phyloP scores from a whole-genome alignment of 495 filamentous ascomycete genomes.

The Daldinia childiae region DNA sequence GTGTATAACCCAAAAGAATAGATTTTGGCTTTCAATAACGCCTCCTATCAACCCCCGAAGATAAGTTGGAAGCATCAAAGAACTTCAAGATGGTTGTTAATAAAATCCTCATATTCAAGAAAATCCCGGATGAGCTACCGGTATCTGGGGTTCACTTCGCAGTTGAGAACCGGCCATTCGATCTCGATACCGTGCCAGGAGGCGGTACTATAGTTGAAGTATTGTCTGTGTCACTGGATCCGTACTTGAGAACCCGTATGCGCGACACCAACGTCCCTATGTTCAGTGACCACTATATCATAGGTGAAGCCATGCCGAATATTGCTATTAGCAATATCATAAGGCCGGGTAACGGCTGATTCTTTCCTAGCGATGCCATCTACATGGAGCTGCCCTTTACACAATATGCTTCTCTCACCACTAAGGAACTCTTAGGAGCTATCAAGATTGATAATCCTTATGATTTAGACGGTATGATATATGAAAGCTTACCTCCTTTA shows the following conservation, averaged over 20 bases:
- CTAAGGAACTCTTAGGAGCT: neutral
- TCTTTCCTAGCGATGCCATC: too few species aligned
- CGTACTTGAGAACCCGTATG: slow-evolving; percentile 76
- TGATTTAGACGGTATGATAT: slow-evolving; percentile 57
- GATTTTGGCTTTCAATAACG: too few species aligned
- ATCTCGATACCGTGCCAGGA: slow-evolving; percentile 64
- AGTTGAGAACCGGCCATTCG: slow-evolving; percentile 68
- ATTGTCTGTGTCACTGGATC: slow-evolving; percentile 78
- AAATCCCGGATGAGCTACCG: slow-evolving; percentile 69
- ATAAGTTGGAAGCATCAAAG: slow-evolving; percentile 50
- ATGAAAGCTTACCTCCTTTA: neutral
- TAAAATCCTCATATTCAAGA: slow-evolving; percentile 76
- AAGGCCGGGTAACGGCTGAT: too few species aligned
- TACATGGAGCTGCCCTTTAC: too few species aligned
- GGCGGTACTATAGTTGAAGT: slow-evolving; percentile 75
- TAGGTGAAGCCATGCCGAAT: too few species aligned
- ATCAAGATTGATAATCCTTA: slow-evolving; percentile 66
- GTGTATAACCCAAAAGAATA: too few species aligned
- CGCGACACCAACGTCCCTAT: too few species aligned
- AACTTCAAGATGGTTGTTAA: too few species aligned
- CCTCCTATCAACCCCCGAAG: too few species aligned
- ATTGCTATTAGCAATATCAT: too few species aligned
- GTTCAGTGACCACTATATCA: too few species aligned
- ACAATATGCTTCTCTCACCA: too few species aligned
- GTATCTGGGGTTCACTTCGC: slow-evolving; percentile 70